These are phyloP conservation scores for Leccinellum luteum DNA, from an alignment of 768 basidiomycete genomes.

Conservation along the genomic window DNA sequence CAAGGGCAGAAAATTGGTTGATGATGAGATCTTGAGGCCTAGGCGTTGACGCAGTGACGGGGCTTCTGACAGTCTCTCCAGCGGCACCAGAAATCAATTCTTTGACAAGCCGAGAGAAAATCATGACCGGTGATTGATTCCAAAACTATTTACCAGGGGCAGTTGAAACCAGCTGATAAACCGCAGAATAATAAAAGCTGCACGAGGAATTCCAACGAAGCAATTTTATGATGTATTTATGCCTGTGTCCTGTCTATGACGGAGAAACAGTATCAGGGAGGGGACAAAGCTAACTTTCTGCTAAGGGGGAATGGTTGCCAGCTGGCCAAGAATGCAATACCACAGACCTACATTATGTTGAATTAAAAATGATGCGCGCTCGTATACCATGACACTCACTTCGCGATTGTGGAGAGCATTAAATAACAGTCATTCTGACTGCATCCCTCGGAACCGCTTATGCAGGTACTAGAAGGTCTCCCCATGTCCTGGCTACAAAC, in stretches of 20 bases:
- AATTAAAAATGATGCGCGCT: neutral
- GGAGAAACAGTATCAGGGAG: constrained; percentile 18
- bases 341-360: neutral
- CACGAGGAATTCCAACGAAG: constrained; percentile 9
- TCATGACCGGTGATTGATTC: neutral
- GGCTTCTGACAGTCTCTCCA: neutral
- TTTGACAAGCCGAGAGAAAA: neutral
- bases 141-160: constrained; percentile 2
- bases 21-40: neutral
- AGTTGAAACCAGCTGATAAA: neutral
- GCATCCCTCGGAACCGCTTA: constrained; percentile 22
- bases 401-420: neutral
- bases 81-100: neutral
- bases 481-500: constrained; percentile 70
- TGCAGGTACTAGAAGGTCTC: constrained; percentile 71
- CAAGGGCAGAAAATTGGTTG: neutral
- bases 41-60: neutral
- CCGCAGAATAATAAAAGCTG: neutral
- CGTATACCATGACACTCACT: constrained; percentile 5
- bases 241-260: constrained; percentile 15
- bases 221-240: constrained; percentile 14
- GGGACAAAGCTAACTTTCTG: constrained; percentile 19
- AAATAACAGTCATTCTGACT: neutral
- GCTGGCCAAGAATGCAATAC: constrained; percentile 2
- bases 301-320: constrained; percentile 1